Evolutionary conservation across 352 stramenopile species (phyloP).

Genomic region (Thalassiosira hispida): DNA sequence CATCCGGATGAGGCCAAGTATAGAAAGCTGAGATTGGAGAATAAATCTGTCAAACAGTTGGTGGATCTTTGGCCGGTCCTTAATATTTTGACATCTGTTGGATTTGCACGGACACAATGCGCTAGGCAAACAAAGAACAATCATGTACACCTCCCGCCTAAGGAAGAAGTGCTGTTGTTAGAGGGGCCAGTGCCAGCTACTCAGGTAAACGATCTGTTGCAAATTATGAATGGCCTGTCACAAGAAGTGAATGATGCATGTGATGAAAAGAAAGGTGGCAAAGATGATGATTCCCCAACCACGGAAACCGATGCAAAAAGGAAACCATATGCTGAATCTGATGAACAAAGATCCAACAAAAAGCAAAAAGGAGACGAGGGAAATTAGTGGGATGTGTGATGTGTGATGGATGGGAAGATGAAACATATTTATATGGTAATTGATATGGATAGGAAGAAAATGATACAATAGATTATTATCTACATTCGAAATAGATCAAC

Average conservation of each 20-base stretch:
- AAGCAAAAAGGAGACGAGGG: too few species aligned
- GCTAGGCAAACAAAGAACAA: not conserved
- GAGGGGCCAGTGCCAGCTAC: conserved; percentile 14
- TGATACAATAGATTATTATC: too few species aligned
- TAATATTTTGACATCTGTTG: conserved; percentile 30
- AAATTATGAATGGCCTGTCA: conserved; percentile 28
- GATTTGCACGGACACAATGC: conserved; percentile 11
- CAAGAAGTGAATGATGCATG: not conserved
- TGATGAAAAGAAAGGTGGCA: too few species aligned
- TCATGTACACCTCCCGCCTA: not conserved
- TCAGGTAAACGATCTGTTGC: conserved; percentile 21
- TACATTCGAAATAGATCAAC: too few species aligned
- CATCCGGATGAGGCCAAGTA: conserved; percentile 22
- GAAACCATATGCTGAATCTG: too few species aligned
- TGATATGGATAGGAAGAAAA: too few species aligned
- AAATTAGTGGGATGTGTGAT: too few species aligned
- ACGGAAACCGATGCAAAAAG: too few species aligned
- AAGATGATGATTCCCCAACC: too few species aligned
- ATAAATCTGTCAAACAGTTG: conserved; percentile 28
- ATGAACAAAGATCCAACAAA: too few species aligned
- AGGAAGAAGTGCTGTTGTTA: conserved; percentile 34
- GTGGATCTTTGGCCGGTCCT: conserved; percentile 30
- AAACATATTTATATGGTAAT: too few species aligned
- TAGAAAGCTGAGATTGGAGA: conserved; percentile 28
- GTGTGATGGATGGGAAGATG: too few species aligned